Base-by-base conservation (phyloP, 148 eudicot genomes). In the Cornus kousa region DNA sequence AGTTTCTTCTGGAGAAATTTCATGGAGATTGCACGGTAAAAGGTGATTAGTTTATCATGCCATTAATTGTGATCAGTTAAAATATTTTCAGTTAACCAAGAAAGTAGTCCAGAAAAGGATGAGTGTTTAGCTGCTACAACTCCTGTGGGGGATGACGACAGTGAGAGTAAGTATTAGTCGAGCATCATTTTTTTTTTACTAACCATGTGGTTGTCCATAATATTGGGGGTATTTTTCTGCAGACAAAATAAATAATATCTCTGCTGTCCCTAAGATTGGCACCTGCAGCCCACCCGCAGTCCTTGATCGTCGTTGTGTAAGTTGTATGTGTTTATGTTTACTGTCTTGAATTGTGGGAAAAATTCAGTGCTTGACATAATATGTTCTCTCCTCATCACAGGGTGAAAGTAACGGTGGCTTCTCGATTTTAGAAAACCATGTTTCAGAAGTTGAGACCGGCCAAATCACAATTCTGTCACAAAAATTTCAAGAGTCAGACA, bases 241-340 rank as follows among this genome's bases (percentile, higher is more conserved):
- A 94, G 97, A 86, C 78, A 83, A 75, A 78, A 80, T 43, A 59
- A 81, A 76, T 82, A 87, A 83, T 72, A 33, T 66, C 71, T 80
- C 80, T 77, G 72, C 84, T 70, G 82, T 76, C 64, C 39, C 43
- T 69, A 75, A 78, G 72, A 83, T 67, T 66, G 84, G 80, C 71
- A 70, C 48, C 77, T 84, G 67, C 77, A 57, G 75, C 81, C 60
- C 83, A 46, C 77, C 78, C 66, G 81, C 78, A 76, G 70, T 83
- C 40, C 78, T 76, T 77, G 88, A 85, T 88, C 85, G 82, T 79
- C 87, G 83, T 89, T 86, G 78, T 91, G 96, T 97, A 89, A 92
- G 99, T 91, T 92, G 88, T 90, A 86, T 89, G 90, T 86, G 87
- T 89, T 89, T 90, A 76, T 78, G 57, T 72, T 76, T 67, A 48